Evolutionary conservation across 805 yeast species (phyloP), one percentile per base, ranked within the genome.

Genomic region (Zygosaccharomyces lentus): DNA sequence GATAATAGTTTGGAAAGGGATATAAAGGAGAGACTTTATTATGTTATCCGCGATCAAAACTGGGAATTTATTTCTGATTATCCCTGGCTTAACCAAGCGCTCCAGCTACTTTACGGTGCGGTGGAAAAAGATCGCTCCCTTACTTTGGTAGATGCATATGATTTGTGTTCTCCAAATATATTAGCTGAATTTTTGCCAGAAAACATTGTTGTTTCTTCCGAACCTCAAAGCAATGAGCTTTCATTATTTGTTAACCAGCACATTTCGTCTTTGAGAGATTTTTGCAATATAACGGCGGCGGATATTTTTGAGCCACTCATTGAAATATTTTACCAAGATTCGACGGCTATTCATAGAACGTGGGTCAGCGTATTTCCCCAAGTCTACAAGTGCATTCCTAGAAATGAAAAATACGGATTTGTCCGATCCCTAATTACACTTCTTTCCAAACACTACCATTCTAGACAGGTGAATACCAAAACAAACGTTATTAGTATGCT

Each of bases 51-150:
- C 31, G 98, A 93, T 57, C 99, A 93, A 63, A 91, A 88, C 58
- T 93, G 99, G 99, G 99, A 93, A 61, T 84, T 78, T 53, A 70
- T 93, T 31, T 90, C 95, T 0, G 99, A 93, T 54, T 86, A 85
- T 57, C 86, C 89, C 34, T 93, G 99, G 99, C 68, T 91, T 50
- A 88, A 88, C 62, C 98, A 91, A 64, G 98, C 96, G 0, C 71
- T 87, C 15, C 96, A 90, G 60, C 67, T 95, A 24, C 67, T 93
- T 6, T 87, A 84, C 58, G 96, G 93, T 0, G 75, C 96, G 0
- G 81, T 87, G 53, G 83, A 82, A 47, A 65, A 64, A 32, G 74
- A 75, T 0, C 70, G 75, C 45, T 63, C 58, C 2, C 55, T 88
- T 15, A 65, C 63, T 19, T 62, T 87, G 37, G 66, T 66, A 0